A percentile compares a stretch with the other conserved stretches of the same genome.
phyloP scores from a whole-genome alignment of 2,329 filamentous ascomycete species.

The Verticillium klebahnii region DNA sequence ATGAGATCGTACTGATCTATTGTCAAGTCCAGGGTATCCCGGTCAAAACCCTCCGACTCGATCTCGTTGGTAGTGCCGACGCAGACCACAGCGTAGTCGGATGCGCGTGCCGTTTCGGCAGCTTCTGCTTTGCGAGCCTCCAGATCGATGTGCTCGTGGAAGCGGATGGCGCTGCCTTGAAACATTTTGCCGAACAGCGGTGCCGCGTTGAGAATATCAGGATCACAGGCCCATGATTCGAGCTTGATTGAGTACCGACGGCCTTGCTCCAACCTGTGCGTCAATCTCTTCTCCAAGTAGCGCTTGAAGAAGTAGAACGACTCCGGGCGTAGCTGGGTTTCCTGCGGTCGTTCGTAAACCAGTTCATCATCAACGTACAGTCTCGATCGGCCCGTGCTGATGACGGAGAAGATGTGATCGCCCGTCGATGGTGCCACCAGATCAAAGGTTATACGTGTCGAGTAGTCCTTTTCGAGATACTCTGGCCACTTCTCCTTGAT shows the following conservation, averaged over 20 bases:
- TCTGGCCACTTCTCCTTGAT: background rate
- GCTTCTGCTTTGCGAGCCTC: background rate
- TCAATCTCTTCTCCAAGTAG: background rate
- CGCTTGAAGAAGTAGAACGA: conserved; percentile 2
- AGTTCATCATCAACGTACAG: background rate
- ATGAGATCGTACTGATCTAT: conserved; percentile 11
- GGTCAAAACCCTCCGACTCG: conserved; percentile 3
- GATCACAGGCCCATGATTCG: background rate
- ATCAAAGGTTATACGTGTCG: background rate
- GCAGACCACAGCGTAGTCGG: conserved; percentile 1
- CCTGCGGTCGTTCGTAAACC: background rate
- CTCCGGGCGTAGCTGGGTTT: background rate
- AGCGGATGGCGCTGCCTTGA: background rate
- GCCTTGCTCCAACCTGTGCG: background rate
- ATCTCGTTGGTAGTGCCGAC: conserved; percentile 3
- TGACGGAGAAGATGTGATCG: background rate
- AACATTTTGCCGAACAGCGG: conserved; percentile 1
- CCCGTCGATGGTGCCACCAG: background rate
- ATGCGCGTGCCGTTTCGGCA: conserved; percentile 8
- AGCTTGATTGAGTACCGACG: background rate
- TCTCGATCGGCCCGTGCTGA: background rate
- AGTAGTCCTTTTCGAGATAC: background rate
- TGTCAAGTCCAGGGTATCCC: background rate
- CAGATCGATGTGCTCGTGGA: background rate
- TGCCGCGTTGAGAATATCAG: background rate